Evolutionary conservation across 2,329 filamentous ascomycete genomes (phyloP), one percentile per base, ranked within the genome.

Genomic region (Ceratocystis colombiana): DNA sequence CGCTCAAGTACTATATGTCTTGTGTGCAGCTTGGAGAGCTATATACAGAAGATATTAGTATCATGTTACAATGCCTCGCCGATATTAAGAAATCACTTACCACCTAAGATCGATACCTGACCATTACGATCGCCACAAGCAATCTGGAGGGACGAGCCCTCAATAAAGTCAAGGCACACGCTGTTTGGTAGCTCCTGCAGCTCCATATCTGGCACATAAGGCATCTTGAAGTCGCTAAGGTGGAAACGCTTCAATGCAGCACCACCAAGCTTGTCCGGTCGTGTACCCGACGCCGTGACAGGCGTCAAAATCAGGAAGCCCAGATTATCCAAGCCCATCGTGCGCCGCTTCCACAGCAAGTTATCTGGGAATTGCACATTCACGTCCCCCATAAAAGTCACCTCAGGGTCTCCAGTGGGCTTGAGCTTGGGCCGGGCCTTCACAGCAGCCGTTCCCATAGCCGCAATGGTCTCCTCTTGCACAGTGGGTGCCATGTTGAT

Each of bases 341-440:
- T 91, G 68, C 94, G 86, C 65, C 93, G 88, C 78, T 97, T 99
- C 94, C 94, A 99, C 12, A 99, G 81, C 61, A 99, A 80, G 65
- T 90, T 96, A 73, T 97, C 93, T 0, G 94, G 94, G 74, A 99
- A 96, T 74, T 99, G 94, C 10, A 97, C 89, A 72, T 99, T 97
- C 69, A 99, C 87, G 72, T 96, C 90, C 62, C 92, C 90, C 75
- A 96, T 82, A 69, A 88, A 86, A 2, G 89, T 80, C 30, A 87
- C 80, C 64, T 85, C 77, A 8, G 66, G 62, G 30, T 67, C 66
- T 25, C 66, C 66, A 61, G 75, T 76, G 0, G 76, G 72, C 22
- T 72, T 70, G 8, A 71, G 73, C 67, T 66, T 68, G 1, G 72
- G 57, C 7, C 66, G 62, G 20, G 67, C 64, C 30, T 64, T 55